Conservation (phyloP, 2,329 filamentous ascomycete genomes). For the Aspergillus sp. region DNA sequence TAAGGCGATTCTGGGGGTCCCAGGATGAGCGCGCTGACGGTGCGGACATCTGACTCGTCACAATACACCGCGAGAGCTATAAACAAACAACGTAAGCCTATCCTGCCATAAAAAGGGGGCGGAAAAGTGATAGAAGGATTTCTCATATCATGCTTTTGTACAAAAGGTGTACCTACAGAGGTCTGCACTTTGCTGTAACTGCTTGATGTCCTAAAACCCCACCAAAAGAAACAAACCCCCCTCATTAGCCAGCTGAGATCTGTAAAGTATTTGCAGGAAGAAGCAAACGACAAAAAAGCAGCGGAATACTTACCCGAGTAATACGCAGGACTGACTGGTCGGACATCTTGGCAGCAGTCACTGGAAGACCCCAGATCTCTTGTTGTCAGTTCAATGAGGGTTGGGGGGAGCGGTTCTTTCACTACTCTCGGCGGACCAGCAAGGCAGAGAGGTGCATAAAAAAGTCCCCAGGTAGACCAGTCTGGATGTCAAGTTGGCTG, state of each 20-base stretch:
- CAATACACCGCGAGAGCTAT: slow-evolving; percentile 81
- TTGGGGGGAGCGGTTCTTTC: too few relatives aligned
- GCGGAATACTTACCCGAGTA: slow-evolving; percentile 59
- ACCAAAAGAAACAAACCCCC: slow-evolving; percentile 4
- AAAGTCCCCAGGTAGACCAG: too few relatives aligned
- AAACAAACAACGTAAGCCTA: neutral
- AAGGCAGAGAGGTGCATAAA: too few relatives aligned
- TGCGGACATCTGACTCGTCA: slow-evolving; percentile 80
- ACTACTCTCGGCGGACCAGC: too few relatives aligned
- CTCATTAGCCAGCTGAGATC: slow-evolving; percentile 8
- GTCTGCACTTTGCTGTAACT: slow-evolving; percentile 78
- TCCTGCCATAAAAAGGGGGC: neutral
- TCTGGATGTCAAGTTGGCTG: too few relatives aligned
- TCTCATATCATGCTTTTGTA: too few relatives aligned
- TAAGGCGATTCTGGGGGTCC: slow-evolving; percentile 93
- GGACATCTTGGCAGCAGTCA: slow-evolving; percentile 49
- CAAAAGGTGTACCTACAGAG: slow-evolving; percentile 58
- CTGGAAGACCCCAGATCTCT: too few relatives aligned
- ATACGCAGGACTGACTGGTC: slow-evolving; percentile 87
- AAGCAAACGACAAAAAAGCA: neutral
- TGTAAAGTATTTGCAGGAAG: too few relatives aligned
- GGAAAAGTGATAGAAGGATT: too few relatives aligned
- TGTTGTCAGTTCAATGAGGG: too few relatives aligned
- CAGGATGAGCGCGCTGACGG: slow-evolving; percentile 81
- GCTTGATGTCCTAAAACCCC: slow-evolving; percentile 66